Percentiles rank a stretch among this genome's conserved stretches.
These are phyloP conservation scores for Yamadazyma nakazawae DNA, from an alignment of 805 yeast genomes.

Conservation along the genomic window DNA sequence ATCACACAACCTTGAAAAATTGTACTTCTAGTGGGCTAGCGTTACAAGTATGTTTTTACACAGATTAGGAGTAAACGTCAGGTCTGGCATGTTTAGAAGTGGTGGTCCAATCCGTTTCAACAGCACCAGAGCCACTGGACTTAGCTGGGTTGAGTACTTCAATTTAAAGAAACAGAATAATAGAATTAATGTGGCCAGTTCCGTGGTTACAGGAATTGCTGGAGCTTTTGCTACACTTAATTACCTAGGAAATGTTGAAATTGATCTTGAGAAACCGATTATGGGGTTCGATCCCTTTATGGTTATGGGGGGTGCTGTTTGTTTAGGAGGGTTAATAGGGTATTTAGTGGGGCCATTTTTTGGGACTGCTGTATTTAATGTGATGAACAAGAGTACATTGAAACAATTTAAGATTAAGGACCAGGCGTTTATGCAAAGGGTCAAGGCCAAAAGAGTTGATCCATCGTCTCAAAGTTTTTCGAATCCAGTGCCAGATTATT, in stretches of 20 bases:
- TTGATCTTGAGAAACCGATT: constrained; percentile 82
- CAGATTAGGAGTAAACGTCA: neutral
- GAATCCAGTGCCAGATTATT: constrained; percentile 98
- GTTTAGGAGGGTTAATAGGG: constrained; percentile 73
- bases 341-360: constrained; percentile 77
- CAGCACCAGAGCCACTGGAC: constrained; percentile 2
- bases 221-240: constrained; percentile 72
- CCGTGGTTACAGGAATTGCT: constrained; percentile 61
- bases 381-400: constrained; percentile 47
- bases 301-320: constrained; percentile 70
- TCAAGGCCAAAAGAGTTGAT: constrained; percentile 81
- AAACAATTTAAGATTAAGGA: constrained; percentile 57
- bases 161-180: constrained; percentile 73
- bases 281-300: constrained; percentile 89
- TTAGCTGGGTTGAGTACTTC: constrained; percentile 82
- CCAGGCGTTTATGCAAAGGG: constrained; percentile 67
- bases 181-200: constrained; percentile 61
- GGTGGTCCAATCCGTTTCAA: neutral
- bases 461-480: constrained; percentile 86
- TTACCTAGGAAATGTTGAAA: constrained; percentile 73
- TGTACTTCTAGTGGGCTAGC: neutral
- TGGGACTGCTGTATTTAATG: constrained; percentile 68
- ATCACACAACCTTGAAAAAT: neutral
- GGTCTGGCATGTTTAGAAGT: neutral
- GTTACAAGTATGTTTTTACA: neutral